phyloP scores from a whole-genome alignment of 2,329 filamentous ascomycete species.

The Parascedosporium putredinis region DNA sequence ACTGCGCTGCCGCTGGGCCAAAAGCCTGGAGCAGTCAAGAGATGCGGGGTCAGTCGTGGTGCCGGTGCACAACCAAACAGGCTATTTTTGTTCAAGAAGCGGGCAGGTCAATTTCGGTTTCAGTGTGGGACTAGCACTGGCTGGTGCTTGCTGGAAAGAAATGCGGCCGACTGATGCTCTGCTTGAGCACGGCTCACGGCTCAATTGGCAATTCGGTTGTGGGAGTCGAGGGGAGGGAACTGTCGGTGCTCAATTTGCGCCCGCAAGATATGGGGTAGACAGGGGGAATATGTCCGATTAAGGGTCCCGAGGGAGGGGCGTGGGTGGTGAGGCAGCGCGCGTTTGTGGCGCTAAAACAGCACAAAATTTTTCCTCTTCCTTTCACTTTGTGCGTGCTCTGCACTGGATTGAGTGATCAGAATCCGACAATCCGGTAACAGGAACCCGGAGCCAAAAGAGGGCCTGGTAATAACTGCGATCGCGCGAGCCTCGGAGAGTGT shows the following conservation, averaged over 20 bases:
- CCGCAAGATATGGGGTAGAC: constrained; percentile 10
- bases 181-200: too few species aligned
- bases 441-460: background rate
- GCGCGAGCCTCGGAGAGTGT: background rate
- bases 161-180: too few species aligned
- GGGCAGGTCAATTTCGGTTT: too few species aligned
- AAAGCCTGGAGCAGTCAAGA: background rate
- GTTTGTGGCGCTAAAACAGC: constrained; percentile 8
- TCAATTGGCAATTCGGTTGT: too few species aligned
- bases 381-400: background rate
- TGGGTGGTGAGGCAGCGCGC: constrained; percentile 6
- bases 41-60: background rate
- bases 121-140: too few species aligned
- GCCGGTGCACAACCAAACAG: background rate
- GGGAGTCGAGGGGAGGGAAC: constrained; percentile 3
- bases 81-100: background rate
- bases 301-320: constrained; percentile 5
- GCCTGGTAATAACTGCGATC: background rate
- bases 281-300: constrained; percentile 7
- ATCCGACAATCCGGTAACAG: constrained; percentile 7
- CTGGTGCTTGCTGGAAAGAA: too few species aligned
- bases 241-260: constrained; percentile 7
- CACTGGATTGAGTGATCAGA: background rate
- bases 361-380: too few species aligned
- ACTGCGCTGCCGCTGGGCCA: too few species aligned